phyloP scores from a whole-genome alignment of 805 yeast genomes.

The Zygotorulaspora sp. region DNA sequence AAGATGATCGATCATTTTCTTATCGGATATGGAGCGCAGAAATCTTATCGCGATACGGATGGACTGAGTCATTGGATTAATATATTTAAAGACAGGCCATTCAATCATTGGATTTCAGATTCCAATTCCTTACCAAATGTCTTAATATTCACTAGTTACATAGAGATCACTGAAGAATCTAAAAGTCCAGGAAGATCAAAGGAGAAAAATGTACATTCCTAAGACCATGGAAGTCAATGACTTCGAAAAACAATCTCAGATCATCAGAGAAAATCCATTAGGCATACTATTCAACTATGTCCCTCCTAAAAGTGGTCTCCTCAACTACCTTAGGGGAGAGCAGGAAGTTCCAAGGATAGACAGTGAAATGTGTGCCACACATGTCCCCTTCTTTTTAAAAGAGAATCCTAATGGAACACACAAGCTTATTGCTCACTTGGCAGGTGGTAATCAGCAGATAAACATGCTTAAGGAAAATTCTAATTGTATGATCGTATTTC shows the following conservation, averaged over 20 bases:
- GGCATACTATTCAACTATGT: constrained; percentile 42
- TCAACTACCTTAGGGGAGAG: constrained; percentile 10
- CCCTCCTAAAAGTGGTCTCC: constrained; percentile 10
- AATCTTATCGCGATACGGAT: no score
- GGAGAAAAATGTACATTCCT: constrained; percentile 34
- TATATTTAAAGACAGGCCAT: no score
- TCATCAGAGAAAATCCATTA: constrained; percentile 47
- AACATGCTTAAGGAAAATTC: constrained; percentile 38
- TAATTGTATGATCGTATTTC: constrained; percentile 49
- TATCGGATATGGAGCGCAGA: no score
- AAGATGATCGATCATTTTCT: no score
- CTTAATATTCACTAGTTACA: no score
- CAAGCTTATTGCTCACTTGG: constrained; percentile 50
- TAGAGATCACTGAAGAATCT: no score
- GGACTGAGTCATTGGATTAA: no score
- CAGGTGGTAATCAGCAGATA: constrained; percentile 39
- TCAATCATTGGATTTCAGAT: no score
- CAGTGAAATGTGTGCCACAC: constrained; percentile 47
- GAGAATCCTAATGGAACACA: constrained; percentile 36
- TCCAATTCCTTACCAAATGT: no score
- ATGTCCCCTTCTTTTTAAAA: constrained; percentile 49
- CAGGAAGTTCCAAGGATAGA: constrained; percentile 24
- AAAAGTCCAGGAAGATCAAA: no score
- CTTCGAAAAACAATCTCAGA: constrained; percentile 38
- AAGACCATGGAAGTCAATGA: constrained; percentile 24